Conservation (phyloP, 768 basidiomycete species). For the Russula vinacea region DNA sequence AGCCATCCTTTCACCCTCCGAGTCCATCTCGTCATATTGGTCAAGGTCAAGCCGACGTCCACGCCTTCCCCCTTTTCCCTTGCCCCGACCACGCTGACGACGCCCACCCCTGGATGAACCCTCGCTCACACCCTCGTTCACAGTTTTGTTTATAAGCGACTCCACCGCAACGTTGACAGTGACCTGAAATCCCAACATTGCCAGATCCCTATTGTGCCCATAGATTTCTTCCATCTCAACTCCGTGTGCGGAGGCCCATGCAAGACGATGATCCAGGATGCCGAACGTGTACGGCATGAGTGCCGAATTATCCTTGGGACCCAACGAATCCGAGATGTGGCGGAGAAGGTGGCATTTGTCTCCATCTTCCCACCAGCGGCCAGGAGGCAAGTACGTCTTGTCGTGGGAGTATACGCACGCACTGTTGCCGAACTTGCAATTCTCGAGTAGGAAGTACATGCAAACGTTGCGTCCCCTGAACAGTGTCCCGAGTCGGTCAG, state of each 20-base stretch:
- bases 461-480: constrained; percentile 54
- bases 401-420: constrained; percentile 52
- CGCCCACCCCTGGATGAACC: too few species aligned
- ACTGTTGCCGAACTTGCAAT: constrained; percentile 40
- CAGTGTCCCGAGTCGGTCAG: not conserved
- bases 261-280: constrained; percentile 10
- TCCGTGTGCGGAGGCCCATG: constrained; percentile 5
- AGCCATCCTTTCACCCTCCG: constrained; percentile 28
- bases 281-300: constrained; percentile 15
- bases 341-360: not conserved
- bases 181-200: not conserved
- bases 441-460: constrained; percentile 40
- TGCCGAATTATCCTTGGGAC: not conserved
- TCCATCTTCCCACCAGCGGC: constrained; percentile 46
- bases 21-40: constrained; percentile 10
- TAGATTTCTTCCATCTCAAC: constrained; percentile 12
- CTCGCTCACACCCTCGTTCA: too few species aligned
- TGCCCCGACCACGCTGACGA: not conserved
- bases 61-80: not conserved
- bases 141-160: too few species aligned
- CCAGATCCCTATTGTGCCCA: not conserved
- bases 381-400: constrained; percentile 42
- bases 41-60: not conserved
- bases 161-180: not conserved
- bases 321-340: not conserved